Evolutionary conservation across 495 filamentous ascomycete genomes (phyloP).

Genomic region (Penicillium subrubescens): DNA sequence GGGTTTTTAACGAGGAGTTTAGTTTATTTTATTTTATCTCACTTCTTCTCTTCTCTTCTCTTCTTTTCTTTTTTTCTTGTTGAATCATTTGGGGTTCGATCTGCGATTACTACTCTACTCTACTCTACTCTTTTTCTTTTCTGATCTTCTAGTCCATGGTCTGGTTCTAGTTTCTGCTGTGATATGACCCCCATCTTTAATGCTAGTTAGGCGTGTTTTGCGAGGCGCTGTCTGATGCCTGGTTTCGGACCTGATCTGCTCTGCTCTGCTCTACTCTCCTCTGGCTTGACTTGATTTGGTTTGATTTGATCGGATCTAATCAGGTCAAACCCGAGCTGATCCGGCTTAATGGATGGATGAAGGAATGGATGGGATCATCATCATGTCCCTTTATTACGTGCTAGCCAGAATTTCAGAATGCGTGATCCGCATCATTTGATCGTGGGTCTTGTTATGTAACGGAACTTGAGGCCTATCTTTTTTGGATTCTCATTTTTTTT

Average conservation of each 20-base stretch:
- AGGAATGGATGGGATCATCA: not conserved
- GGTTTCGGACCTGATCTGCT: not conserved
- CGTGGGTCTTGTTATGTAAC: not conserved
- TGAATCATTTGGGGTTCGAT: not conserved
- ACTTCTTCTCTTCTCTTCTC: not conserved
- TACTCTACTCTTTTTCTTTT: not conserved
- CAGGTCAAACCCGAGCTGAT: not conserved
- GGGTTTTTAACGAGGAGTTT: not conserved
- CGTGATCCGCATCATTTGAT: not conserved
- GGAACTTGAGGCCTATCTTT: not conserved
- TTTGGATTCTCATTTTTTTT: not conserved
- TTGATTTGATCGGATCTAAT: not conserved
- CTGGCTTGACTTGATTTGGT: not conserved
- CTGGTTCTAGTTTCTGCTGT: not conserved
- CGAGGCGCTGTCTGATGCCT: not conserved
- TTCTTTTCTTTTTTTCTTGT: not conserved
- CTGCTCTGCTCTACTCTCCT: not conserved
- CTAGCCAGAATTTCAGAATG: slow-evolving; percentile 13
- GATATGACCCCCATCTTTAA: not conserved
- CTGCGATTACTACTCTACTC: not conserved
- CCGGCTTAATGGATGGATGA: not conserved
- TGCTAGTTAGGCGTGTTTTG: not conserved
- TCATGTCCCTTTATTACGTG: not conserved
- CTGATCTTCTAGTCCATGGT: no score
- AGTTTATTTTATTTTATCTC: no score